A percentile compares a stretch with the other conserved stretches of the same genome.
Evolutionary conservation across 768 basidiomycete genomes (phyloP).

Genomic region (Trametes cubensis): DNA sequence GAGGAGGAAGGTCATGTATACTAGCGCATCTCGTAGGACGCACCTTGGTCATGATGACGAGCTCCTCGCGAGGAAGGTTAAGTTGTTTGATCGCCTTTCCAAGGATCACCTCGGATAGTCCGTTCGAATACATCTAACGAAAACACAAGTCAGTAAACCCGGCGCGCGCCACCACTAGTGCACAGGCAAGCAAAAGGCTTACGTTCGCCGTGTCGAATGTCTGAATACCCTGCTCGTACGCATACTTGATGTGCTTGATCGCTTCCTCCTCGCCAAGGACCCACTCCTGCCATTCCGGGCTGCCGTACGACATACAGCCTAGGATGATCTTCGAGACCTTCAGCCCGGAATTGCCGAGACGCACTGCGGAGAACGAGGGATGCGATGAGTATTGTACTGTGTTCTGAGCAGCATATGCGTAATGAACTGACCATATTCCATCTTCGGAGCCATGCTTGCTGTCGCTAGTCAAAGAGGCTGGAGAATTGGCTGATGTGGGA

Average conservation of each 20-base stretch:
- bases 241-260: conserved; percentile 45
- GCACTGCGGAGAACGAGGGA: conserved; percentile 21
- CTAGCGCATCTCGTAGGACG: background rate
- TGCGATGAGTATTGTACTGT: background rate
- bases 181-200: background rate
- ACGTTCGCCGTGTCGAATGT: conserved; percentile 44
- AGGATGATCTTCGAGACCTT: conserved; percentile 38
- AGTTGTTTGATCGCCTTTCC: conserved; percentile 51
- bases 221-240: conserved; percentile 47
- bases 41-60: conserved; percentile 59
- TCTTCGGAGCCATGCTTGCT: conserved; percentile 5
- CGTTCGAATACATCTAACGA: conserved; percentile 41
- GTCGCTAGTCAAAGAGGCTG: background rate
- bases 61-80: conserved; percentile 47
- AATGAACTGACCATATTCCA: conserved; percentile 9
- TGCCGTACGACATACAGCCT: conserved; percentile 42
- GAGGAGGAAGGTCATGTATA: background rate
- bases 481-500: too few relatives aligned
- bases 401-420: background rate
- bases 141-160: too few relatives aligned
- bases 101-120: conserved; percentile 46
- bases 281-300: conserved; percentile 39
- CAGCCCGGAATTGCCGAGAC: conserved; percentile 35
- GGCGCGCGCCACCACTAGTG: too few relatives aligned
- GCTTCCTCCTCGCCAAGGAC: conserved; percentile 41